Conservation (phyloP, 768 basidiomycete species). For the Ramaria sp. region DNA sequence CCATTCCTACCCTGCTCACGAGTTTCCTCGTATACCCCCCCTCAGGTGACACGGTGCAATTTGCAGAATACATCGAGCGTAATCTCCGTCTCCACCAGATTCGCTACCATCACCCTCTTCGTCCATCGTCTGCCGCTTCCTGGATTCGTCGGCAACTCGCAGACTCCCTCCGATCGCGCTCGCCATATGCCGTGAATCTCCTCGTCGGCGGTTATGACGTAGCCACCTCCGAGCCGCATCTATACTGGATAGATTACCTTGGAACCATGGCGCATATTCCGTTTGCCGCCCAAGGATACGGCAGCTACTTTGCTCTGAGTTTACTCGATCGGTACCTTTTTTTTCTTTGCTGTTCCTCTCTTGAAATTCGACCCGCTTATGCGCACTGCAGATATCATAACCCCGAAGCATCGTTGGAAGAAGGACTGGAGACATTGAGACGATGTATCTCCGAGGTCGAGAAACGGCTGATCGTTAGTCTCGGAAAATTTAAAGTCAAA, state of each 20-base stretch:
- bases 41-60: constrained; percentile 89
- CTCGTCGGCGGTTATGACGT: constrained; percentile 90
- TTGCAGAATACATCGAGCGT: constrained; percentile 92
- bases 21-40: neutral
- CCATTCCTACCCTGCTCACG: neutral
- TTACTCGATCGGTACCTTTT: constrained; percentile 75
- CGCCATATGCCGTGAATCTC: constrained; percentile 85
- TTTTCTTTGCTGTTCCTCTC: neutral
- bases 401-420: constrained; percentile 74
- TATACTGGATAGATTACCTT: constrained; percentile 96
- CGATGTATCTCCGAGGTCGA: constrained; percentile 86
- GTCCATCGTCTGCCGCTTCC: constrained; percentile 82
- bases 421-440: constrained; percentile 72
- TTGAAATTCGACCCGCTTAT: neutral
- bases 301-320: constrained; percentile 83
- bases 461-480: constrained; percentile 70
- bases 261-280: constrained; percentile 84
- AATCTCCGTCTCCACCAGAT: constrained; percentile 96
- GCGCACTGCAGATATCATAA: constrained; percentile 63
- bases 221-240: constrained; percentile 48
- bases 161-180: constrained; percentile 75
- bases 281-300: constrained; percentile 94
- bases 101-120: constrained; percentile 80
- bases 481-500: constrained; percentile 79
- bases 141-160: constrained; percentile 93